Percentiles rank a stretch among this genome's conserved stretches.
Evolutionary conservation across 2,329 filamentous ascomycete species (phyloP).

Genomic region (Neonectria neomacrospora): DNA sequence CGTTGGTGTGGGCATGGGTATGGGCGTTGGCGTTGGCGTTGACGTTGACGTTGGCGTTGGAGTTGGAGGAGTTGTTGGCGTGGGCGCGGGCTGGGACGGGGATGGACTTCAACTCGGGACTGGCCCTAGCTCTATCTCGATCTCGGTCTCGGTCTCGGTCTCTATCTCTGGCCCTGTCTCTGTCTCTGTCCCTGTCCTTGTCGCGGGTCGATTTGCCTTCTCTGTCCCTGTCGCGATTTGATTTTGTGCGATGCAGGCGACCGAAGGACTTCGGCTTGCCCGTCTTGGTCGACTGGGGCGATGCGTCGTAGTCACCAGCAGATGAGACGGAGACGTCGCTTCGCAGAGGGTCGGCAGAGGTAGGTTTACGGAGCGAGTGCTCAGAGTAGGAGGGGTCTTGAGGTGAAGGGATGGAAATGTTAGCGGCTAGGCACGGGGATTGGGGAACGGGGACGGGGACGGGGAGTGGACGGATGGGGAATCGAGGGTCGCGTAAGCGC

Average conservation of each 20-base stretch:
- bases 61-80: neutral
- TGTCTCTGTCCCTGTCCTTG: constrained; percentile 28
- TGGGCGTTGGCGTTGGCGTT: neutral
- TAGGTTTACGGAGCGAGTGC: constrained; percentile 52
- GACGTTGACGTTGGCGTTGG: neutral
- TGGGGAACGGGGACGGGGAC: neutral
- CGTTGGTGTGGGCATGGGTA: neutral
- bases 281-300: constrained; percentile 54
- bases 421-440: constrained; percentile 31
- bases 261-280: constrained; percentile 67
- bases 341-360: constrained; percentile 56
- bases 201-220: constrained; percentile 45
- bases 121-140: constrained; percentile 59
- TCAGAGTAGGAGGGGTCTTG: constrained; percentile 45
- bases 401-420: constrained; percentile 33
- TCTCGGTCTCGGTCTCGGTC: constrained; percentile 59
- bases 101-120: constrained; percentile 50
- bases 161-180: constrained; percentile 57
- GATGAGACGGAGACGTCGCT: constrained; percentile 65
- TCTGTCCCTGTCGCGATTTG: constrained; percentile 64
- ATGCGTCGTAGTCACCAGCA: constrained; percentile 58
- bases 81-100: constrained; percentile 32
- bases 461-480: constrained; percentile 7
- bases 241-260: constrained; percentile 62
- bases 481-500: constrained; percentile 21